Evolutionary conservation across 129 eudicot species (phyloP), one percentile per base, ranked within the genome.

Genomic region (Scalesia atractyloides): DNA sequence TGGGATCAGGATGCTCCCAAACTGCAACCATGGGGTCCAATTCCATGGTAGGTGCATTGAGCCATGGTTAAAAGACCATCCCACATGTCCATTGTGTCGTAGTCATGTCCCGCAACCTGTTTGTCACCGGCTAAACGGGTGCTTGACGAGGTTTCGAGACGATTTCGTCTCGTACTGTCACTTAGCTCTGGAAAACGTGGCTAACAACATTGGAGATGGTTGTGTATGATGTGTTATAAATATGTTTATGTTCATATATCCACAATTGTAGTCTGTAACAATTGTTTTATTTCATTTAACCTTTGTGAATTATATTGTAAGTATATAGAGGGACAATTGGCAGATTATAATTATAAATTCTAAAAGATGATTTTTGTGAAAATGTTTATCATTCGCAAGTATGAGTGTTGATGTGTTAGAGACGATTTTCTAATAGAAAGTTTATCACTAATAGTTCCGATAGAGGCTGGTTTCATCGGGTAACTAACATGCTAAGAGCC

Each of bases 41-140:
- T 72, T 72, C 11, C 76, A 59, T 11, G 17, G 6, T 5, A 44
- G 58, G 68, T 72, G 76, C 76, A 72, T 72, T 10, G 68, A 58
- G 47, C 24, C 66, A 2, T 71, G 75, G 75, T 59, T 72, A n/a
- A 58, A 43, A 14, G 58, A 72, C 18, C 67, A 72, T 26, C 24
- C 68, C 9, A 72, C 76, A 2, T 72, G 68, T 44, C 76, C 76
- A 8, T 57, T 72, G 68, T 72, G 76, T 26, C 68, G 47, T 18
- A 72, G 16, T 72, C 76, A 44, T 44, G 76, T 58, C 22, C 22
- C 66, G 12, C 22, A 4, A 12, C 39, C 20, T 15, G 46, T 61
- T 15, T 4, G 47, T 2, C 46, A 15, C 19, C 46, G 19, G 47
- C 46, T 61, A 15, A 61, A 61, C 1, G 66, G 1, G 11, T 61